Evolutionary conservation across 2,329 filamentous ascomycete genomes (phyloP).

Genomic region (Pezicula neosporulosa): DNA sequence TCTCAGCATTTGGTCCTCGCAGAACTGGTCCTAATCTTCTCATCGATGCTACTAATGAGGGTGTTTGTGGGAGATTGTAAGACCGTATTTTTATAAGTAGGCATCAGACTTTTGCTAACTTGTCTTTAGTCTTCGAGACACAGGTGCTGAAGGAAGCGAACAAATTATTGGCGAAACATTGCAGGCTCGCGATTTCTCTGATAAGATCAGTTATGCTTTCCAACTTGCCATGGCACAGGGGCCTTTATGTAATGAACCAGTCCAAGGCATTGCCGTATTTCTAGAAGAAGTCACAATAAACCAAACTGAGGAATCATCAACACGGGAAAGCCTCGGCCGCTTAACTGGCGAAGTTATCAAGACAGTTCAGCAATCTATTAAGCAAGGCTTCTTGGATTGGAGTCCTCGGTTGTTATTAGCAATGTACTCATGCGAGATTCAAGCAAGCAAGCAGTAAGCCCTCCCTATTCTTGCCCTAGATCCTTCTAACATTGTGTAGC

Average conservation of each 20-base stretch:
- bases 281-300: conserved; percentile 73
- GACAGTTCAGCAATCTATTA: conserved; percentile 79
- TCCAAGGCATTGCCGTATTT: conserved; percentile 89
- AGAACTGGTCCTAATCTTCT: conserved; percentile 85
- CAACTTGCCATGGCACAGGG: conserved; percentile 88
- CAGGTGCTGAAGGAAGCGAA: conserved; percentile 20
- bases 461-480: background rate
- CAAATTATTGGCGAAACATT: conserved; percentile 45
- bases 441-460: conserved; percentile 84
- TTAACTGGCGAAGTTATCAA: conserved; percentile 93
- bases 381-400: conserved; percentile 90
- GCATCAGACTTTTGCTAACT: conserved; percentile 11
- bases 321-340: conserved; percentile 67
- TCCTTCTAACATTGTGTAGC: conserved; percentile 40
- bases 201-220: conserved; percentile 92
- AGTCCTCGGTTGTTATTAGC: conserved; percentile 90
- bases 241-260: conserved; percentile 86
- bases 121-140: conserved; percentile 20
- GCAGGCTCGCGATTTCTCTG: conserved; percentile 67
- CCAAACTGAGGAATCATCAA: conserved; percentile 50
- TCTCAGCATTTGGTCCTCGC: conserved; percentile 86
- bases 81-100: conserved; percentile 9
- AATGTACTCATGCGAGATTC: conserved; percentile 98
- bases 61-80: conserved; percentile 71
- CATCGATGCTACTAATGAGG: conserved; percentile 73